Base-by-base conservation (phyloP, 1,284 basidiomycete species). In the Anthracocystis panici-leucophaei region DNA sequence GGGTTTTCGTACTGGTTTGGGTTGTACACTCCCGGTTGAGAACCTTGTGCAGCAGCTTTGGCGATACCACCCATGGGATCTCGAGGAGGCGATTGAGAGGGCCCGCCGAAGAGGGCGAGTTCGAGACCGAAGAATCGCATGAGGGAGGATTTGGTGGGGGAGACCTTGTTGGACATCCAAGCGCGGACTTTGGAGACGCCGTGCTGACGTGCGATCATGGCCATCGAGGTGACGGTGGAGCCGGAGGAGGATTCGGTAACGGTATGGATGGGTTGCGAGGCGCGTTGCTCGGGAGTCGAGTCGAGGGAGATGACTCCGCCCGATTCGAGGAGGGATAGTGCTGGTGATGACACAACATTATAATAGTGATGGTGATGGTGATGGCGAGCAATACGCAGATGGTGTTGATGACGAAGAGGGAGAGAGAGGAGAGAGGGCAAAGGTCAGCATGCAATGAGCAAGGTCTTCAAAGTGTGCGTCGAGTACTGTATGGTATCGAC, bases 121-220 rank as follows among this genome's bases (percentile, higher is more conserved):
- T 74, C 63, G 18, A 78, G 69, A 23, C 76, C 76, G n/a, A 78
- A 78, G 46, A 78, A 72, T 11, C 76, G 67, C 76, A 78, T 68
- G 8, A 78, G 55, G 5, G 67, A 63, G 4, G 69, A 48, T 45
- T 78, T 78, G 51, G 76, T 65, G 41, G 63, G 59, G n/a, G 56
- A 65, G 29, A 73, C 64, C 53, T 78, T 76, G 69, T 78, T 78
- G 12, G 63, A 66, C 60, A 78, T 66, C 59, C 63, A 76, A 11
- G 75, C 72, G 20, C 61, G 56, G 12, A 74, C 65, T 11, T 59
- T 61, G 2, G 46, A 21, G 12, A 78, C 61, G 52, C 68, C 68
- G 52, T 67, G 61, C 38, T 75, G 74, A 50, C 64, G 68, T 0
- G 76, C 71, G 29, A 78, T 67, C 61, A 78, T 78, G 46, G 63